Evolutionary conservation across 345 rosid species (phyloP).

Genomic region (Litchi chinensis): DNA sequence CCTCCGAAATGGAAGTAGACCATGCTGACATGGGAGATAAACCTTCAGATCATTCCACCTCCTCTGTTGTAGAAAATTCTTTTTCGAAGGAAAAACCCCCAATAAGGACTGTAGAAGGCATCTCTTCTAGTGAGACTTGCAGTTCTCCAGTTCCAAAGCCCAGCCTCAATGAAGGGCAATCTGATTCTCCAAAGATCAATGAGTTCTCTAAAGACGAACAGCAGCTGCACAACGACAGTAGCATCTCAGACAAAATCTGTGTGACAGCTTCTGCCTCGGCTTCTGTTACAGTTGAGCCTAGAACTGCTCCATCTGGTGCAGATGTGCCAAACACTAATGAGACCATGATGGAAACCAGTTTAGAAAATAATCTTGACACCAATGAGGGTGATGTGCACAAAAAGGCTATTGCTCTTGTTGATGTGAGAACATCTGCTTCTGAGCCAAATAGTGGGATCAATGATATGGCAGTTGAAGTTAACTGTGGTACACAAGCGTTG

Average conservation of each 20-base stretch:
- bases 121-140: conserved; percentile 33
- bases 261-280: conserved; percentile 44
- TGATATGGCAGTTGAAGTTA: conserved; percentile 33
- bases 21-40: conserved; percentile 35
- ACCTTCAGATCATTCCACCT: conserved; percentile 33
- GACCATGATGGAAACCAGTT: conserved; percentile 22
- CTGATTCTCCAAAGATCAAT: conserved; percentile 35
- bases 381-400: conserved; percentile 25
- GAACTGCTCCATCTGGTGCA: conserved; percentile 39
- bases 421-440: conserved; percentile 32
- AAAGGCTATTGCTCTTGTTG: conserved; percentile 27
- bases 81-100: conserved; percentile 40
- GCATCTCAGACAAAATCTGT: conserved; percentile 28
- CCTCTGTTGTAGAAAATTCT: conserved; percentile 42
- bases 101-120: conserved; percentile 26
- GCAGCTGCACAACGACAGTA: conserved; percentile 29
- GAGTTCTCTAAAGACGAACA: conserved; percentile 36
- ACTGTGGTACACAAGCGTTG: conserved; percentile 22
- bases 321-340: conserved; percentile 38
- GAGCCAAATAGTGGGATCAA: conserved; percentile 31
- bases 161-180: conserved; percentile 40
- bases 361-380: conserved; percentile 44
- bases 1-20: conserved; percentile 26
- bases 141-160: conserved; percentile 34
- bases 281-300: conserved; percentile 49